These are phyloP conservation scores for Oenanthe sinensis DNA, from an alignment of 129 eudicot species.

Conservation along the genomic window DNA sequence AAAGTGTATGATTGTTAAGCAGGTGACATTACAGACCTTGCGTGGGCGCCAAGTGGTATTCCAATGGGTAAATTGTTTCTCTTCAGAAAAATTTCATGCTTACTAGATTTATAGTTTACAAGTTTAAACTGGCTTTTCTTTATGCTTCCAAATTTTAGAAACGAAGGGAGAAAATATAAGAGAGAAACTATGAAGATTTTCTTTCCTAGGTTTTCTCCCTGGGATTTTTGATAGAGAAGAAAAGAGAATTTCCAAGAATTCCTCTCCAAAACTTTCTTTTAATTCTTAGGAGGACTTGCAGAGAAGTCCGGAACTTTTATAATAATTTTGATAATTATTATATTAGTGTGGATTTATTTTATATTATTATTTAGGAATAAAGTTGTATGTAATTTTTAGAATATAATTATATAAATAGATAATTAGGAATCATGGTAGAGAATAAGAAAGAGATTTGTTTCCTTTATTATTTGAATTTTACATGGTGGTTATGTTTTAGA, in stretches of 20 bases:
- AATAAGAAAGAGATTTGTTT: neutral
- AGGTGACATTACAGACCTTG: conserved; percentile 91
- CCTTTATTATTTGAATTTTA: neutral
- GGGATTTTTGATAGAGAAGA: neutral
- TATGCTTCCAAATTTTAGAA: neutral
- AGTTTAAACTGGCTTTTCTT: neutral
- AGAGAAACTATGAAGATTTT: neutral
- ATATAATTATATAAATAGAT: too few species aligned
- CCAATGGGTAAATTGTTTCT: conserved; percentile 42
- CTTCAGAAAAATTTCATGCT: too few species aligned
- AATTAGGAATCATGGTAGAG: too few species aligned
- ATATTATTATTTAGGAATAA: too few species aligned
- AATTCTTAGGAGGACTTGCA: neutral
- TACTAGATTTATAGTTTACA: neutral
- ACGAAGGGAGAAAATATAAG: neutral
- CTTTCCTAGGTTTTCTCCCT: neutral
- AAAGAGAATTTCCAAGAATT: neutral
- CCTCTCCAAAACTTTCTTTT: neutral
- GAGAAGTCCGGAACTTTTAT: neutral
- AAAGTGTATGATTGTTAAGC: conserved; percentile 16
- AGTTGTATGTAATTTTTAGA: too few species aligned
- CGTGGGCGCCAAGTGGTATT: conserved; percentile 74
- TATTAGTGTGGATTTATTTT: too few species aligned
- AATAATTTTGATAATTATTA: neutral
- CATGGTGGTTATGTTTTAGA: too few species aligned